Evolutionary conservation across 768 basidiomycete genomes (phyloP).

Genomic region (Xerocomellus amylosporus): DNA sequence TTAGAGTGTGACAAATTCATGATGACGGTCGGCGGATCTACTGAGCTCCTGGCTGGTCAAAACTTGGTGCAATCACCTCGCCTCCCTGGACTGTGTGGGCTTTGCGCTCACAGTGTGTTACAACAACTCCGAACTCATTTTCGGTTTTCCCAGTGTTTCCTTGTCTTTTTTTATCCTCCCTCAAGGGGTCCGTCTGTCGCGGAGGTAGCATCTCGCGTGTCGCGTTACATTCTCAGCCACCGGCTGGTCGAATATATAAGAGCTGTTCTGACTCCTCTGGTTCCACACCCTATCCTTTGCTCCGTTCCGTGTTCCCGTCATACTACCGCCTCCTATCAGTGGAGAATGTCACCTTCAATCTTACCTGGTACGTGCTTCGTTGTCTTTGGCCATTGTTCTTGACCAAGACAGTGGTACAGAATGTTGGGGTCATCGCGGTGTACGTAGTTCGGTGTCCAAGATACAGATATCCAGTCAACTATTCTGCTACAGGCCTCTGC

Average conservation of each 20-base stretch:
- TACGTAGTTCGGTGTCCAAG: conserved; percentile 41
- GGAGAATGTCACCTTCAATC: conserved; percentile 21
- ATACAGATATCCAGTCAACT: not conserved
- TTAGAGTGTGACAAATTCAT: not conserved
- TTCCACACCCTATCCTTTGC: not conserved
- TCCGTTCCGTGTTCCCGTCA: not conserved
- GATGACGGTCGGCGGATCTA: not conserved
- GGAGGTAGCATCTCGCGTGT: no score
- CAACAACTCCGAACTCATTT: conserved; percentile 7
- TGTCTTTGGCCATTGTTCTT: not conserved
- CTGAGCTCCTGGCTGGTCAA: not conserved
- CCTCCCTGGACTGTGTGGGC: not conserved
- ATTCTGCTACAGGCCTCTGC: conserved; percentile 69
- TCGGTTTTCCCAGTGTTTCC: not conserved
- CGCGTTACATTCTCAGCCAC: conserved; percentile 22
- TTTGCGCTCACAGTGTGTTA: conserved; percentile 11
- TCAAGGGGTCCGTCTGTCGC: not conserved
- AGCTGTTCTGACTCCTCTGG: not conserved
- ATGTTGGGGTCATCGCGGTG: conserved; percentile 79
- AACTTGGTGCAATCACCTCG: conserved; percentile 1
- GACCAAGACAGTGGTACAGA: conserved; percentile 38
- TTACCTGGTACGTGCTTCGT: conserved; percentile 28
- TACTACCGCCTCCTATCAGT: not conserved
- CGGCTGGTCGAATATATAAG: conserved; percentile 24
- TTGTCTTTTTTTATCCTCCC: not conserved